Conservation (phyloP, 106 monocot genomes). For the Cymbidium sinense region DNA sequence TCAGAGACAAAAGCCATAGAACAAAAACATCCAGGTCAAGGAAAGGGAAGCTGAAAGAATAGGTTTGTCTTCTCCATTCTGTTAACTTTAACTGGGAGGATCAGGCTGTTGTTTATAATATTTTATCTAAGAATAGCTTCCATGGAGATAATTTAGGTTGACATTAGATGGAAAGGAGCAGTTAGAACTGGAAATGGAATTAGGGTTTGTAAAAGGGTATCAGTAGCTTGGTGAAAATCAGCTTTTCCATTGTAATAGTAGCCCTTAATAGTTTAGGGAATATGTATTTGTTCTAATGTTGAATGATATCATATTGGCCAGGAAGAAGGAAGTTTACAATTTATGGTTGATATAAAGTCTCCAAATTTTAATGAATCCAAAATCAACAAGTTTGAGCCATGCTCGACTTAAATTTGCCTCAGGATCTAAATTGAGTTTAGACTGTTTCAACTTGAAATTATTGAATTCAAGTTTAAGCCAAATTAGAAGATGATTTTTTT, state of each 20-base stretch:
- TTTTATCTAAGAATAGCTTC: not conserved
- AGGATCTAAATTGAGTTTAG: no score
- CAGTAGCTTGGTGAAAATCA: not conserved
- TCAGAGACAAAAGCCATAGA: constrained; percentile 18
- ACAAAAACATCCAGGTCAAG: constrained; percentile 39
- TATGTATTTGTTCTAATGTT: not conserved
- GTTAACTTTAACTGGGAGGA: not conserved
- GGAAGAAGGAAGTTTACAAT: not conserved
- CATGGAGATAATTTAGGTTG: not conserved
- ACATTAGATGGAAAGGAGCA: not conserved
- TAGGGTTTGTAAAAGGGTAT: not conserved
- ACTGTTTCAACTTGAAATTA: no score
- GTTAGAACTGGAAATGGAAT: not conserved
- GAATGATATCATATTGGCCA: not conserved
- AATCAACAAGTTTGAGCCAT: no score
- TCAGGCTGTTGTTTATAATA: not conserved
- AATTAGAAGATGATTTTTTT: no score
- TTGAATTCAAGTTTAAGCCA: no score
- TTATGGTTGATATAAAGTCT: no score
- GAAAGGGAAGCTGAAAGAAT: constrained; percentile 32
- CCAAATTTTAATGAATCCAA: not conserved
- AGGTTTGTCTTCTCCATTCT: not conserved
- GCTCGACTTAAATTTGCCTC: no score
- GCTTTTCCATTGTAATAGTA: not conserved
- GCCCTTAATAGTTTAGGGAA: not conserved